phyloP scores from a whole-genome alignment of 345 rosid species.

The Balakata baccata region DNA sequence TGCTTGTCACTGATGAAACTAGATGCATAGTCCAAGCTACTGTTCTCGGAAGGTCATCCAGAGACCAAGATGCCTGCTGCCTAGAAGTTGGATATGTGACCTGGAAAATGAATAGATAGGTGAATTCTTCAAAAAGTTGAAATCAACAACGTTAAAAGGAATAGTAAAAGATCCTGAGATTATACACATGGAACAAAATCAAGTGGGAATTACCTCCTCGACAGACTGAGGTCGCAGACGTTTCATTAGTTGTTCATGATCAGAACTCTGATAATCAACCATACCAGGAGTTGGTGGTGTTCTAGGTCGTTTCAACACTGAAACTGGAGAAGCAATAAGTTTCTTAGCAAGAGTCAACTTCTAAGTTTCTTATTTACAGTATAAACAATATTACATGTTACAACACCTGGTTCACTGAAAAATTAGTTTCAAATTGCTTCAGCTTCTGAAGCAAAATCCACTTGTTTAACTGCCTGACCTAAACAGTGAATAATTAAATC shows the following conservation, averaged over 20 bases:
- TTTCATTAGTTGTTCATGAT: constrained; percentile 77
- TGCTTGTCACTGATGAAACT: constrained; percentile 76
- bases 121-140: not conserved
- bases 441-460: not conserved
- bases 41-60: constrained; percentile 77
- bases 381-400: not conserved
- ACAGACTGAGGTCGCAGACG: constrained; percentile 74
- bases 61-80: constrained; percentile 60
- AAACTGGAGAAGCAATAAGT: constrained; percentile 35
- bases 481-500: not conserved
- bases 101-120: constrained; percentile 27
- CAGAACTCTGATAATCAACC: constrained; percentile 79
- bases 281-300: constrained; percentile 66
- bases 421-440: not conserved
- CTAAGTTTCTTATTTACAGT: not conserved
- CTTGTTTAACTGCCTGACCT: not conserved
- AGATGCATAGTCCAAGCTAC: constrained; percentile 65
- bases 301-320: constrained; percentile 67
- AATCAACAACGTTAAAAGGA: constrained; percentile 19
- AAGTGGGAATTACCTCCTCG: constrained; percentile 58
- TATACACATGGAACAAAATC: constrained; percentile 3
- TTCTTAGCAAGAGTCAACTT: constrained; percentile 17
- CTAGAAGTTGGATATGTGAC: constrained; percentile 63
- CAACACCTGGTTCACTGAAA: not conserved
- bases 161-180: constrained; percentile 6